A percentile compares a stretch with the other conserved stretches of the same genome.
Conservation (phyloP, 2,329 filamentous ascomycete species). For the Lanzia echinophila region DNA sequence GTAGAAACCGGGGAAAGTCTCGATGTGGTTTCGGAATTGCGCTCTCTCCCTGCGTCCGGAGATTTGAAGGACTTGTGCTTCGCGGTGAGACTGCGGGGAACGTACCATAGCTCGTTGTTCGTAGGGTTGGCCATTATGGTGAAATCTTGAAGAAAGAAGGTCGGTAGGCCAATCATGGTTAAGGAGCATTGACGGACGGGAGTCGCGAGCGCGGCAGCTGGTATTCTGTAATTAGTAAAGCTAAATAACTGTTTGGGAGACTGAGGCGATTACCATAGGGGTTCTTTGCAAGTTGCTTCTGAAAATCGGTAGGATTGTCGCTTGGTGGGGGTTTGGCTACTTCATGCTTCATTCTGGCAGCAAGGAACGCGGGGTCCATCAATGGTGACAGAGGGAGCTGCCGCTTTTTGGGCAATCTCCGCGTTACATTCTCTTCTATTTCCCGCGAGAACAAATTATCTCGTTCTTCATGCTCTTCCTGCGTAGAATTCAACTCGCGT, state of each 20-base stretch:
- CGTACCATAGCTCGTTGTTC: slow-evolving; percentile 47
- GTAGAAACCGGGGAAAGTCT: neutral
- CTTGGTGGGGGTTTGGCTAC: slow-evolving; percentile 26
- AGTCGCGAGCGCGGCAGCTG: slow-evolving; percentile 50
- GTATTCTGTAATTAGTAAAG: neutral
- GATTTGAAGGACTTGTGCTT: neutral
- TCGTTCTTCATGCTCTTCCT: neutral
- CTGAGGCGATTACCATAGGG: slow-evolving; percentile 41
- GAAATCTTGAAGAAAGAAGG: slow-evolving; percentile 58
- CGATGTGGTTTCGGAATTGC: neutral
- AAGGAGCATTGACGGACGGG: slow-evolving; percentile 51
- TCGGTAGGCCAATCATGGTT: slow-evolving; percentile 45
- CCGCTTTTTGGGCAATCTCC: neutral
- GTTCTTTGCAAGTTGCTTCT: slow-evolving; percentile 53
- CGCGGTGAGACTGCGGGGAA: slow-evolving; percentile 40
- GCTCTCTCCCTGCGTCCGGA: neutral
- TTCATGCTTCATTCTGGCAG: slow-evolving; percentile 28
- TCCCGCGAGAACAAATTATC: neutral
- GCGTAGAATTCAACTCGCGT: neutral
- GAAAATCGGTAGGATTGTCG: slow-evolving; percentile 40
- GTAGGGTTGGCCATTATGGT: slow-evolving; percentile 48
- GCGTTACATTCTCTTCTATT: too few relatives aligned
- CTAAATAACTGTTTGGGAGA: neutral
- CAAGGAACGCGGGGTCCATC: slow-evolving; percentile 38
- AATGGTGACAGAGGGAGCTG: slow-evolving; percentile 41